A percentile compares a stretch with the other conserved stretches of the same genome.
Conservation (phyloP, 176 grass and related monocot species). For the Oryza nivara region DNA sequence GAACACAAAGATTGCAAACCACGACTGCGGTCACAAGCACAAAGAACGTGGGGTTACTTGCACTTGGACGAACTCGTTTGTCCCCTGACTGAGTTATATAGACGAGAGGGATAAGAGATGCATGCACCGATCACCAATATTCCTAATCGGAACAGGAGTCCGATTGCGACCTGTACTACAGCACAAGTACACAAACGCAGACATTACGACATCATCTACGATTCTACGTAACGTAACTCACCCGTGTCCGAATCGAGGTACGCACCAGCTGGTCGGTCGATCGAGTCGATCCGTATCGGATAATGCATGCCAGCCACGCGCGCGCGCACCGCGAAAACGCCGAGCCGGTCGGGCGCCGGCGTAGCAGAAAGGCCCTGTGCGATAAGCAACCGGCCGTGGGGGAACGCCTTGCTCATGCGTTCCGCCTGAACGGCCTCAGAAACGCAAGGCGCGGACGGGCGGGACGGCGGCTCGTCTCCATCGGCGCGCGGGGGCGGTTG, state of each 20-base stretch:
- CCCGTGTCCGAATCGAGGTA: not conserved
- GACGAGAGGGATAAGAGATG: not conserved
- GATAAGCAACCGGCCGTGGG: constrained; percentile 12
- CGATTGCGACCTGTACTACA: not conserved
- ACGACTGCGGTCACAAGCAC: not conserved
- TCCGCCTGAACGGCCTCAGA: constrained; percentile 35
- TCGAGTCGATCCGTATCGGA: constrained; percentile 6
- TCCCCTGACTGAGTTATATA: constrained; percentile 16
- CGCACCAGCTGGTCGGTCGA: not conserved
- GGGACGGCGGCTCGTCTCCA: not conserved
- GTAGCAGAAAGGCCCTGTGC: not conserved
- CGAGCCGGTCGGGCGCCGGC: not conserved
- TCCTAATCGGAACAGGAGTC: constrained; percentile 1
- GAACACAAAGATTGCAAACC: constrained; percentile 10
- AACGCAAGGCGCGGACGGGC: not conserved
- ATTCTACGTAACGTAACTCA: not conserved
- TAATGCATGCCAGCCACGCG: not conserved
- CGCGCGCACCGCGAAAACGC: too few species aligned
- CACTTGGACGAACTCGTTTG: not conserved
- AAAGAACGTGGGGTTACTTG: constrained; percentile 5
- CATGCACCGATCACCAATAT: not conserved
- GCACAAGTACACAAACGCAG: not conserved
- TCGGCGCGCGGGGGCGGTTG: constrained; percentile 26
- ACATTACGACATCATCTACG: not conserved
- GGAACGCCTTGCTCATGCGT: constrained; percentile 23